Percentiles rank a stretch among this genome's conserved stretches.
Conservation (phyloP, 2,329 filamentous ascomycete species). For the Coniochaeta prunicola region DNA sequence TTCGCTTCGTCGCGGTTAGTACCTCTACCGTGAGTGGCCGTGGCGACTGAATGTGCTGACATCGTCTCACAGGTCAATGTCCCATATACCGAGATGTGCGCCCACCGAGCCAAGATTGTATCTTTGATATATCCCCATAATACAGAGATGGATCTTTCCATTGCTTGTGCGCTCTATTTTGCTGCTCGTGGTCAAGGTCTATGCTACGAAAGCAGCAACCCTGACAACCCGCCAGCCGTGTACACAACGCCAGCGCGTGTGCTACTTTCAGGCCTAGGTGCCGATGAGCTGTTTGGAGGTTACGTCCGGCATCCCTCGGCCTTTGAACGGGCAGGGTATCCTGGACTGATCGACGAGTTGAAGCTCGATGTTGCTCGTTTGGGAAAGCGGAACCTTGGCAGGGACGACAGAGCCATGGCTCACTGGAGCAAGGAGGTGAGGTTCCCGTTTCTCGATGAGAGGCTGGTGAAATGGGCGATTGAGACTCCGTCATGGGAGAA, state of each 20-base stretch:
- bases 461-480: slow-evolving; percentile 75
- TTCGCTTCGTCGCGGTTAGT: slow-evolving; percentile 72
- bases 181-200: slow-evolving; percentile 67
- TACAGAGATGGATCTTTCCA: slow-evolving; percentile 98
- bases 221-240: slow-evolving; percentile 9
- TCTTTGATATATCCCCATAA: slow-evolving; percentile 86
- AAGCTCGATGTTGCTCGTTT: slow-evolving; percentile 78
- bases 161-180: slow-evolving; percentile 90
- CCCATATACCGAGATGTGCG: slow-evolving; percentile 66
- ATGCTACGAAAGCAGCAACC: slow-evolving; percentile 21
- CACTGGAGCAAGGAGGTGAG: slow-evolving; percentile 85
- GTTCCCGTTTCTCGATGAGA: slow-evolving; percentile 87
- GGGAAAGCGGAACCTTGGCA: slow-evolving; percentile 87
- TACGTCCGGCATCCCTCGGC: slow-evolving; percentile 80
- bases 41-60: background rate
- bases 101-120: slow-evolving; percentile 63
- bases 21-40: background rate
- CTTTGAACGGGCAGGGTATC: slow-evolving; percentile 61
- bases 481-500: slow-evolving; percentile 71
- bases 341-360: slow-evolving; percentile 71
- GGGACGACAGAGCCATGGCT: slow-evolving; percentile 85
- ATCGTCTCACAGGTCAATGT: slow-evolving; percentile 57
- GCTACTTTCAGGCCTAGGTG: slow-evolving; percentile 84
- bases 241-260: slow-evolving; percentile 73
- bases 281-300: slow-evolving; percentile 92